Percentiles rank a stretch among this genome's conserved stretches.
phyloP scores from a whole-genome alignment of 768 basidiomycete species.

The Leccinum imitatum region DNA sequence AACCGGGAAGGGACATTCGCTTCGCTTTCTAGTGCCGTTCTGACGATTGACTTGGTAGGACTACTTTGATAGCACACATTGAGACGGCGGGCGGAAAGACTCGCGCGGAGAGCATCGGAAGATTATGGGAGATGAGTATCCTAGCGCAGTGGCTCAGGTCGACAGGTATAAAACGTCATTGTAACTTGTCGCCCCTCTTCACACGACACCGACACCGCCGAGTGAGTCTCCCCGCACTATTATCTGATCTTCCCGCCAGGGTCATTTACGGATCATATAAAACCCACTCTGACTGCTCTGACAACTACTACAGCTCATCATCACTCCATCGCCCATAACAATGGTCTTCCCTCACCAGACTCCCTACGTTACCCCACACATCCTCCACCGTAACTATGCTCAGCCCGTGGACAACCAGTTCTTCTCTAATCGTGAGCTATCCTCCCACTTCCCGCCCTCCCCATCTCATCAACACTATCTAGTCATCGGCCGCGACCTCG shows the following conservation, averaged over 20 bases:
- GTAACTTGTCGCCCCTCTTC: slow-evolving; percentile 7
- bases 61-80: not conserved
- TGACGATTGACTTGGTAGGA: not conserved
- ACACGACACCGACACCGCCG: slow-evolving; percentile 6
- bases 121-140: slow-evolving; percentile 33
- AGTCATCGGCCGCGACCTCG: slow-evolving; percentile 93
- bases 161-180: slow-evolving; percentile 28
- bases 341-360: slow-evolving; percentile 75
- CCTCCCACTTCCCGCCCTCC: not conserved
- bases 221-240: slow-evolving; percentile 20
- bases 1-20: slow-evolving; percentile 13
- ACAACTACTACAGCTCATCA: not conserved
- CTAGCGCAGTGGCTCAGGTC: slow-evolving; percentile 19
- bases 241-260: slow-evolving; percentile 4
- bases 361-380: slow-evolving; percentile 86
- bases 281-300: slow-evolving; percentile 9
- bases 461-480: slow-evolving; percentile 13
- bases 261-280: slow-evolving; percentile 28
- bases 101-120: slow-evolving; percentile 24
- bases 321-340: slow-evolving; percentile 24
- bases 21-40: not conserved
- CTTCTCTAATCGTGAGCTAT: slow-evolving; percentile 53
- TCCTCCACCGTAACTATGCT: slow-evolving; percentile 84
- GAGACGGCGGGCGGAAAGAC: slow-evolving; percentile 18
- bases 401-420: slow-evolving; percentile 68